Evolutionary conservation across 495 filamentous ascomycete genomes (phyloP).

Genomic region (Trichoderma virens): DNA sequence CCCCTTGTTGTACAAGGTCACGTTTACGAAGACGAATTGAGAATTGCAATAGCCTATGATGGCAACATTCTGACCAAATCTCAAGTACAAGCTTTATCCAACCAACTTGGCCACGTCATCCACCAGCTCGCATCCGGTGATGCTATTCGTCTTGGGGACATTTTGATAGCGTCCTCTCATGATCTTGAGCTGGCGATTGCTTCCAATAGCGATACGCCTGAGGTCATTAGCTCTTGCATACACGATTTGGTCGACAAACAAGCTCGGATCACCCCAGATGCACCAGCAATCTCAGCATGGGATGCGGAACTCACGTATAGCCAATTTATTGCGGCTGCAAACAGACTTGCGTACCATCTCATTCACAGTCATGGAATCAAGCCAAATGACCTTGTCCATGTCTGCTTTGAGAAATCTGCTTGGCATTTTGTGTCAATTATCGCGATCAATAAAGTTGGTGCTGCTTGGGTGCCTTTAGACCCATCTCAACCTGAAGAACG

Average conservation of each 20-base stretch:
- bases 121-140: slow-evolving; percentile 3
- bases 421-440: background rate
- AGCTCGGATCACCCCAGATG: background rate
- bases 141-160: background rate
- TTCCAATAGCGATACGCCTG: background rate
- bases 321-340: background rate
- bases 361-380: background rate
- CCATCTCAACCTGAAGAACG: background rate
- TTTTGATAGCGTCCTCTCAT: background rate
- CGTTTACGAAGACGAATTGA: slow-evolving; percentile 2
- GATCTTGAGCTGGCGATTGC: background rate
- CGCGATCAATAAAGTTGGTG: background rate
- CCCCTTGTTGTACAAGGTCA: slow-evolving; percentile 18
- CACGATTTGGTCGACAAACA: background rate
- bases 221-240: background rate
- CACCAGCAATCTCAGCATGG: slow-evolving; percentile 26
- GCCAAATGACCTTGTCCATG: background rate
- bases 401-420: background rate
- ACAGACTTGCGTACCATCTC: background rate
- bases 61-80: slow-evolving; percentile 9
- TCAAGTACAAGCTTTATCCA: slow-evolving; percentile 16
- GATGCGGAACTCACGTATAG: slow-evolving; percentile 29
- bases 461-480: background rate
- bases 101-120: slow-evolving; percentile 14
- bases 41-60: slow-evolving; percentile 14